Percentiles rank a stretch among this genome's conserved stretches.
These are phyloP conservation scores for Penicillium capsulatum DNA, from an alignment of 2,329 filamentous ascomycete genomes.

Conservation along the genomic window DNA sequence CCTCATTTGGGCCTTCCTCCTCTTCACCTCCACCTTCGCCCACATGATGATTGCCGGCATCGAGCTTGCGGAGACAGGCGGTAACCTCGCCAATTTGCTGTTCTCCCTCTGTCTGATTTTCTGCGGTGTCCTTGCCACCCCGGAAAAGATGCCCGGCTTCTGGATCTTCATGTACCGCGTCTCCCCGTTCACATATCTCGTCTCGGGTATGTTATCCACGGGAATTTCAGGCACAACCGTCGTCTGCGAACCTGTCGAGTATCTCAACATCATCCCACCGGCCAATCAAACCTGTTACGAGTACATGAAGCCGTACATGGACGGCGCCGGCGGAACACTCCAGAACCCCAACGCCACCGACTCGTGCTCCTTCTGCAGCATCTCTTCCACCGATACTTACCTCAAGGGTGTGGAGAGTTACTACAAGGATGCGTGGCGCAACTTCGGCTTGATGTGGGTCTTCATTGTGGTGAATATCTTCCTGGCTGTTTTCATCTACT, in stretches of 20 bases:
- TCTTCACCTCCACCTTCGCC: slow-evolving; percentile 69
- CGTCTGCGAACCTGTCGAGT: slow-evolving; percentile 31
- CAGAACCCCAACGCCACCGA: slow-evolving; percentile 43
- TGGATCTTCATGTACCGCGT: slow-evolving; percentile 76
- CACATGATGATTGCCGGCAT: slow-evolving; percentile 70
- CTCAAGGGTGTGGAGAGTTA: slow-evolving; percentile 41
- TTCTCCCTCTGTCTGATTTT: slow-evolving; percentile 59
- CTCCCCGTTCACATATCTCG: slow-evolving; percentile 62
- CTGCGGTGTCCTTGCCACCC: slow-evolving; percentile 52
- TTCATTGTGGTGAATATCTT: slow-evolving; percentile 62
- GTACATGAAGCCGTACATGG: slow-evolving; percentile 45
- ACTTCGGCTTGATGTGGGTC: slow-evolving; percentile 66
- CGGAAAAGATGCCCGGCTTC: slow-evolving; percentile 60
- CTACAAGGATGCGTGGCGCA: slow-evolving; percentile 57
- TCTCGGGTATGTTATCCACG: slow-evolving; percentile 43
- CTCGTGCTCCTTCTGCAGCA: slow-evolving; percentile 50
- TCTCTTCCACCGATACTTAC: slow-evolving; percentile 47
- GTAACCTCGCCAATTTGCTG: slow-evolving; percentile 58
- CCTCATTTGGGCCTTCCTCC: slow-evolving; percentile 61
- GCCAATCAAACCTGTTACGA: slow-evolving; percentile 57
- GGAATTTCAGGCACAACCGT: slow-evolving; percentile 33
- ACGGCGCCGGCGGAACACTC: slow-evolving; percentile 39
- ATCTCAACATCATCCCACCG: slow-evolving; percentile 46
- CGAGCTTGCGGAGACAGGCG: slow-evolving; percentile 64
- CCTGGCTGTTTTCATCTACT: slow-evolving; percentile 59